Percentiles rank a stretch among this genome's conserved stretches.
Evolutionary conservation across 1,284 basidiomycete genomes (phyloP).

Genomic region (Marasmius tenuissimus): DNA sequence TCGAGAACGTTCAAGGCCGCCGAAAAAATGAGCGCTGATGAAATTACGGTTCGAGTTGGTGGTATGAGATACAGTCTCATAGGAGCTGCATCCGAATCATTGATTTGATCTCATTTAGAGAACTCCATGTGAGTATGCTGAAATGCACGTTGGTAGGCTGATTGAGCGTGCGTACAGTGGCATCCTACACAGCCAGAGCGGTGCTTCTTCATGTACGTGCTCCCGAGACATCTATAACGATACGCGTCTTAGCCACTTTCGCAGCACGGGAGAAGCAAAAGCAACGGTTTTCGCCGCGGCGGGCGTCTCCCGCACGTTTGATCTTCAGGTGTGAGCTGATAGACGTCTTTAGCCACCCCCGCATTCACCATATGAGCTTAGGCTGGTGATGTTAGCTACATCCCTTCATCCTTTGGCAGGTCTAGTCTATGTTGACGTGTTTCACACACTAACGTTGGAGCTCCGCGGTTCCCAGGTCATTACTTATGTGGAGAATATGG

Average conservation of each 20-base stretch:
- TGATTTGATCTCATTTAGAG: conserved; percentile 27
- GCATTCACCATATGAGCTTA: conserved; percentile 18
- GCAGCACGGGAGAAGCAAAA: conserved; percentile 47
- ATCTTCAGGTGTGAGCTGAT: conserved; percentile 36
- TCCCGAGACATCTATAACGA: neutral
- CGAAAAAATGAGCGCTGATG: conserved; percentile 54
- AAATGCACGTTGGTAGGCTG: neutral
- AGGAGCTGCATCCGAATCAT: neutral
- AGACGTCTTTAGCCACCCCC: neutral
- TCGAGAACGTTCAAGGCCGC: conserved; percentile 54
- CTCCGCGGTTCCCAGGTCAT: conserved; percentile 41
- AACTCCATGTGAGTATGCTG: conserved; percentile 49
- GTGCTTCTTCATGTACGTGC: conserved; percentile 33
- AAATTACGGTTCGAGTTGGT: conserved; percentile 57
- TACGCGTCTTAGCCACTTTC: neutral
- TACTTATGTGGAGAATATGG: conserved; percentile 68
- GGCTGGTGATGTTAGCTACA: conserved; percentile 61
- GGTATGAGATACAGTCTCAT: conserved; percentile 46
- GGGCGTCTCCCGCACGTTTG: conserved; percentile 39
- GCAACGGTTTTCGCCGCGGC: conserved; percentile 39
- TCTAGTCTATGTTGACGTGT: neutral
- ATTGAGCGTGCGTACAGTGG: conserved; percentile 35
- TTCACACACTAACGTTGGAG: neutral
- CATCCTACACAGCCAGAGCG: conserved; percentile 49
- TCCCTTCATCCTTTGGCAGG: conserved; percentile 50